Conservation (phyloP, 2,329 filamentous ascomycete genomes). For the Ploettnerulaceae sp. region DNA sequence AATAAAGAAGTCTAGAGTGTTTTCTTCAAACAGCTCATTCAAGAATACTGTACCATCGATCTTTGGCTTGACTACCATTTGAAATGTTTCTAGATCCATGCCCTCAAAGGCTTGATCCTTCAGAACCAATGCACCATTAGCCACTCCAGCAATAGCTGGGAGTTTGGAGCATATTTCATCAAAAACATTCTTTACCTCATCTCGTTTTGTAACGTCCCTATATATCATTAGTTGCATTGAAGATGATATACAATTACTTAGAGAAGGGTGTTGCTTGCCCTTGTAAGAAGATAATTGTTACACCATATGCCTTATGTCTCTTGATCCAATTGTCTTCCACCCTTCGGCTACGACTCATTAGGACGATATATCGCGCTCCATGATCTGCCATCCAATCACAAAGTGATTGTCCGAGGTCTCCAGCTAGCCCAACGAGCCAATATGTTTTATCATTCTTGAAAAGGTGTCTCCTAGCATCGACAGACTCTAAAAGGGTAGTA, state of each 20-base stretch:
- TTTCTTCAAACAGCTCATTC: constrained; percentile 31
- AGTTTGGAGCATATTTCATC: constrained; percentile 19
- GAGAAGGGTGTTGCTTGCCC: background rate
- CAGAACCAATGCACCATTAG: constrained; percentile 42
- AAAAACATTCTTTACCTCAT: background rate
- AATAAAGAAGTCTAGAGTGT: constrained; percentile 37
- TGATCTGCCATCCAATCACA: constrained; percentile 38
- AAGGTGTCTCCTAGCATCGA: background rate
- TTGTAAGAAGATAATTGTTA: background rate
- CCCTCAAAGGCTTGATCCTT: constrained; percentile 34
- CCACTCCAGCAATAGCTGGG: constrained; percentile 39
- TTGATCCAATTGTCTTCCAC: constrained; percentile 25
- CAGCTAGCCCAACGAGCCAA: constrained; percentile 28
- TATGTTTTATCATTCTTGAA: constrained; percentile 26
- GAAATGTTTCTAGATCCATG: constrained; percentile 29
- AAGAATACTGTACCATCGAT: constrained; percentile 33
- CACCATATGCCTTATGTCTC: background rate
- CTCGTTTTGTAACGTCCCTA: background rate
- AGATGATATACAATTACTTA: too few species aligned
- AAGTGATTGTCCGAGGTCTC: constrained; percentile 35
- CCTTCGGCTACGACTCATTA: constrained; percentile 38
- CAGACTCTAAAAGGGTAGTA: background rate
- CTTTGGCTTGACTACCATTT: constrained; percentile 34
- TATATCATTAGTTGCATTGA: background rate
- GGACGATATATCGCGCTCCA: constrained; percentile 36